These are phyloP conservation scores for Paracamarosporium sp. DNA, from an alignment of 2,329 filamentous ascomycete species.

Conservation along the genomic window DNA sequence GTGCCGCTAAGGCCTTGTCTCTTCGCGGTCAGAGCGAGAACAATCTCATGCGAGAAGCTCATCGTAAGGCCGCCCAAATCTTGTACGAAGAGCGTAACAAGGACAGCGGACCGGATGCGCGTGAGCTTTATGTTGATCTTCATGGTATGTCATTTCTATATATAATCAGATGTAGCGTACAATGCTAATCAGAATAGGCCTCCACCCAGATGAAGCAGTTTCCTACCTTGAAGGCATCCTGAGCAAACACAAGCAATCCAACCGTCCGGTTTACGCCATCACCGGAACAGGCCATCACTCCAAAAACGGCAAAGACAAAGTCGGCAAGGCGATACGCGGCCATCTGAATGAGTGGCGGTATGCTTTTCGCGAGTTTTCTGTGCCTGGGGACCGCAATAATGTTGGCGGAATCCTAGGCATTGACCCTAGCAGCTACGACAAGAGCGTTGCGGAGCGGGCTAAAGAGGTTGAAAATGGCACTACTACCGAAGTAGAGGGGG, in stretches of 20 bases:
- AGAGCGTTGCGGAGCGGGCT: slow-evolving; percentile 45
- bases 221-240: slow-evolving; percentile 91
- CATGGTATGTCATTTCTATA: slow-evolving; percentile 62
- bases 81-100: slow-evolving; percentile 95
- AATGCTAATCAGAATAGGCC: slow-evolving; percentile 53
- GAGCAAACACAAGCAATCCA: slow-evolving; percentile 76
- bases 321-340: slow-evolving; percentile 88
- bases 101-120: slow-evolving; percentile 58
- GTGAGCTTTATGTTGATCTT: slow-evolving; percentile 91
- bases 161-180: background rate
- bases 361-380: slow-evolving; percentile 93
- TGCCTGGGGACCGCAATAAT: slow-evolving; percentile 92
- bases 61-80: slow-evolving; percentile 89
- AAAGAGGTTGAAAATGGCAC: slow-evolving; percentile 39
- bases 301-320: slow-evolving; percentile 98
- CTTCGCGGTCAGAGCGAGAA: slow-evolving; percentile 96
- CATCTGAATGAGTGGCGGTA: slow-evolving; percentile 97
- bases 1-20: slow-evolving; percentile 92
- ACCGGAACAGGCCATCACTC: slow-evolving; percentile 97
- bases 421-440: slow-evolving; percentile 66
- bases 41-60: slow-evolving; percentile 94
- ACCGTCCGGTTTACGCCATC: slow-evolving; percentile 87
- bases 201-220: slow-evolving; percentile 97
- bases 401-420: slow-evolving; percentile 70
- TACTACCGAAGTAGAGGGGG: slow-evolving; percentile 23